These are phyloP conservation scores for Cladosporium sp. DNA, from an alignment of 2,329 filamentous ascomycete genomes.

Conservation along the genomic window DNA sequence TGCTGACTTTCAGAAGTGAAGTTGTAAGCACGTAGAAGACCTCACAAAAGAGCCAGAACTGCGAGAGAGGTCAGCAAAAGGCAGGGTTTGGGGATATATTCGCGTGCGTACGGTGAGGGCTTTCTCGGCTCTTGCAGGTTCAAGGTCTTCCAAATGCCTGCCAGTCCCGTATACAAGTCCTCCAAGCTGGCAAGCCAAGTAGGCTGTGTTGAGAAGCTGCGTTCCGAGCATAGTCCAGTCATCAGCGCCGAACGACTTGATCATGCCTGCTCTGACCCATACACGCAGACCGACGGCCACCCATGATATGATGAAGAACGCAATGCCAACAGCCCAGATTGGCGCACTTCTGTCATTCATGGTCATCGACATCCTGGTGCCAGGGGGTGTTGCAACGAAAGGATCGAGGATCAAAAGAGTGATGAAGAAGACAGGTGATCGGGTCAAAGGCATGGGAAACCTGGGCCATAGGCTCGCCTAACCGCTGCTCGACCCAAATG, in stretches of 20 bases:
- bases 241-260: conserved; percentile 37
- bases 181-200: conserved; percentile 37
- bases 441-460: not conserved
- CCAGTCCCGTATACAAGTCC: conserved; percentile 39
- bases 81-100: not conserved
- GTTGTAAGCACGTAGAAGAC: conserved; percentile 50
- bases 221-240: conserved; percentile 40
- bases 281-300: conserved; percentile 34
- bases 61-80: not conserved
- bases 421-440: too few species aligned
- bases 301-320: conserved; percentile 39
- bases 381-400: not conserved
- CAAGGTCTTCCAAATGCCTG: conserved; percentile 33
- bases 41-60: conserved; percentile 55
- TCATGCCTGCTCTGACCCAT: conserved; percentile 34
- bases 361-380: not conserved
- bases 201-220: conserved; percentile 36
- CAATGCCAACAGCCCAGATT: conserved; percentile 21
- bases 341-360: conserved; percentile 8
- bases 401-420: not conserved
- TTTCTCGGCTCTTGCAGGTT: conserved; percentile 17
- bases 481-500: not conserved
- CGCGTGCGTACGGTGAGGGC: conserved; percentile 18
- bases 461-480: not conserved
- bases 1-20: conserved; percentile 48